These are phyloP conservation scores for Dioscorea alata DNA, from an alignment of 106 monocot species.

Conservation along the genomic window DNA sequence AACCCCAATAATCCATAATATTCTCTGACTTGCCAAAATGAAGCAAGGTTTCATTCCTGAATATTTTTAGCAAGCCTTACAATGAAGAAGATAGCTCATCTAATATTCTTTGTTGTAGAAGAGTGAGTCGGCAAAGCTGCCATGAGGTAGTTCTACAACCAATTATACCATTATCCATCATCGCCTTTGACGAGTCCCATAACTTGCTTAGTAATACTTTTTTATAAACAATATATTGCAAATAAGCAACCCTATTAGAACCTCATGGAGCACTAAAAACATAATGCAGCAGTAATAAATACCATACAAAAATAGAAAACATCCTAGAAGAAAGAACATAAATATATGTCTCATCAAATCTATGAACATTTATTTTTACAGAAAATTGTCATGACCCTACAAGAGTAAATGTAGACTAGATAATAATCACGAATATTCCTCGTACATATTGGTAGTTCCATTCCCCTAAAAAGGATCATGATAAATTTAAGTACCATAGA, in stretches of 20 bases:
- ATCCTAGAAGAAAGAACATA: no score
- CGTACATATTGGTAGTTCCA: no score
- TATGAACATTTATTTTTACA: no score
- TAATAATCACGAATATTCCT: no score
- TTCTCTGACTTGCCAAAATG: constrained; percentile 59
- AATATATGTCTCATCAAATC: no score
- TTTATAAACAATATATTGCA: constrained; percentile 75
- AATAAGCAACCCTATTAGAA: not conserved
- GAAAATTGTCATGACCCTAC: no score
- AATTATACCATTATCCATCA: constrained; percentile 20
- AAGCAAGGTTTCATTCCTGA: constrained; percentile 41
- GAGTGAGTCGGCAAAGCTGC: constrained; percentile 74
- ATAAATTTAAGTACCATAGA: no score
- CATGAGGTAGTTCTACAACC: constrained; percentile 52
- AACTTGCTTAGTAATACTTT: constrained; percentile 53
- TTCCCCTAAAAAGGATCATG: no score
- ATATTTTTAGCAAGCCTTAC: constrained; percentile 47
- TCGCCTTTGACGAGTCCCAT: constrained; percentile 22
- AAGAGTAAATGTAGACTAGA: no score
- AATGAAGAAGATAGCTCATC: constrained; percentile 79
- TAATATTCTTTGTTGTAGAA: constrained; percentile 82
- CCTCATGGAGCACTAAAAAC: not conserved
- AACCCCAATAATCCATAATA: constrained; percentile 57
- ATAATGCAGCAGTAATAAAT: not conserved
- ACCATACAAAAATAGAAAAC: not conserved